A percentile compares a stretch with the other conserved stretches of the same genome.
Evolutionary conservation across 2,329 filamentous ascomycete species (phyloP).

Genomic region (Curvularia eragrostidis): DNA sequence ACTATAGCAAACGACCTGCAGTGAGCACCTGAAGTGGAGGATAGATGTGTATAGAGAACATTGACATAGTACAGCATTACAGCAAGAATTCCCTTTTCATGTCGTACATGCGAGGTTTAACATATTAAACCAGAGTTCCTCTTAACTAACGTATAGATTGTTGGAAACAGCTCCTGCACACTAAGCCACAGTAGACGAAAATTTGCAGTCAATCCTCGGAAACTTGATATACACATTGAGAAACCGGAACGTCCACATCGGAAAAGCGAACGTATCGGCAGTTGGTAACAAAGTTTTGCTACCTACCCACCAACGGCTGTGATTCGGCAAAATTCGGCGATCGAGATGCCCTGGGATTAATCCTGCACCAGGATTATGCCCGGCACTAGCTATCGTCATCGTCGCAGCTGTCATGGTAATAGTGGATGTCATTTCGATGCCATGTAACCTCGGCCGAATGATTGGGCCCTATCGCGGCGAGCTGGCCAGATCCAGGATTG

Average conservation of each 20-base stretch:
- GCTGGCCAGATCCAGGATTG: constrained; percentile 2
- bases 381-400: constrained; percentile 9
- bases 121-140: not conserved
- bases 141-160: not conserved
- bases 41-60: not conserved
- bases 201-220: not conserved
- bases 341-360: not conserved
- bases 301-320: not conserved
- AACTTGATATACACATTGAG: not conserved
- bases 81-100: not conserved
- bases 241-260: not conserved
- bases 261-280: not conserved
- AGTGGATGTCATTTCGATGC: not conserved
- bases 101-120: not conserved
- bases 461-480: constrained; percentile 4
- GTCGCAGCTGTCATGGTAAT: not conserved
- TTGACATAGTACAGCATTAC: not conserved
- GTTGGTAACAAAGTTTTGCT: not conserved
- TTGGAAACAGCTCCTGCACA: not conserved
- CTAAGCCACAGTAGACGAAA: not conserved
- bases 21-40: not conserved
- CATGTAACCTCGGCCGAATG: not conserved
- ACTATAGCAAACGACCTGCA: not conserved
- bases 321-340: constrained; percentile 12
- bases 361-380: not conserved